Percentiles rank a stretch among this genome's conserved stretches.
These are phyloP conservation scores for Wickerhamia fluorescens DNA, from an alignment of 805 yeast species.

Conservation along the genomic window DNA sequence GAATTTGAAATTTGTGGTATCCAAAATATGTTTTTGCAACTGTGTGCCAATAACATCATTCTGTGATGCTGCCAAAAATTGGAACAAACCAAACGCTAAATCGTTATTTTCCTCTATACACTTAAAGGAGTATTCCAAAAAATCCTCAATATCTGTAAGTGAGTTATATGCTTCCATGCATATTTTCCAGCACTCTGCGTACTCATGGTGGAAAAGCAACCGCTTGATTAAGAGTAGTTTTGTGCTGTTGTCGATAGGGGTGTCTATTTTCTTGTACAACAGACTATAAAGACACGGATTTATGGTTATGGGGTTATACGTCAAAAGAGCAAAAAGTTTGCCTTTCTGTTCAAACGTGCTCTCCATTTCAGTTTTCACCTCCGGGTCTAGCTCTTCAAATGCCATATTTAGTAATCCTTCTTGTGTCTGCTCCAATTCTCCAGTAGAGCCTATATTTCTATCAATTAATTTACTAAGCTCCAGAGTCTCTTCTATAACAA, in stretches of 20 bases:
- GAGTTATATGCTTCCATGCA: conserved; percentile 19
- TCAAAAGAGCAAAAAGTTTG: conserved; percentile 10
- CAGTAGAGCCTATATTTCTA: not conserved
- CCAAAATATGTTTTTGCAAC: conserved; percentile 9
- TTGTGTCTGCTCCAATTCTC: not conserved
- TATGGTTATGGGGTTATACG: conserved; percentile 26
- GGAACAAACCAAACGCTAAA: conserved; percentile 19
- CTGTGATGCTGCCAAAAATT: conserved; percentile 17
- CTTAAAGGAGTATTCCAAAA: conserved; percentile 20
- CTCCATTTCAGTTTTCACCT: not conserved
- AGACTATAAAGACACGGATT: conserved; percentile 21
- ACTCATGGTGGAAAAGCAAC: conserved; percentile 25
- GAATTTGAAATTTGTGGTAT: conserved; percentile 7
- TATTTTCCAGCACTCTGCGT: conserved; percentile 24
- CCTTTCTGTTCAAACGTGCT: conserved; percentile 1
- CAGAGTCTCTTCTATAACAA: no score
- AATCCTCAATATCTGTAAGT: conserved; percentile 31
- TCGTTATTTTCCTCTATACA: conserved; percentile 13
- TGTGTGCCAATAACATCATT: conserved; percentile 2
- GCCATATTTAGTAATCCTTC: no score
- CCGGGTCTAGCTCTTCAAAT: no score
- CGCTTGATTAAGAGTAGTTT: conserved; percentile 18
- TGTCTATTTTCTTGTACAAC: conserved; percentile 10
- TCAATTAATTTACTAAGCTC: no score
- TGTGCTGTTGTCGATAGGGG: conserved; percentile 12